Percentiles rank a stretch among this genome's conserved stretches.
Evolutionary conservation across 345 rosid species (phyloP).

Genomic region (Sonneratia caseolaris): DNA sequence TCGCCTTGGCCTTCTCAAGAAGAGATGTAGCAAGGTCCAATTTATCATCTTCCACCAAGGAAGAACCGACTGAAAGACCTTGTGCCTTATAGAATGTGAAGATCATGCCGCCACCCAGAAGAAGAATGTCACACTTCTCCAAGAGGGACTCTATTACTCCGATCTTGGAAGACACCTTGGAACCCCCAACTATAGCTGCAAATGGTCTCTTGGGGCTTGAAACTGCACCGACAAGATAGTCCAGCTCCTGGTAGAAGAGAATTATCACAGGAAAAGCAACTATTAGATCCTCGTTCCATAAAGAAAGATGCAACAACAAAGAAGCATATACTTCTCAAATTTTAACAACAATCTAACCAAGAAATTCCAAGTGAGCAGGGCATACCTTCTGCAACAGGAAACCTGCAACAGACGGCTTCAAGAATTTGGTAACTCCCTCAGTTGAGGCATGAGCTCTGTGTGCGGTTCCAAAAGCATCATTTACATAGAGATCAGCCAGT

Average conservation of each 20-base stretch:
- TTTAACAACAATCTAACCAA: neutral
- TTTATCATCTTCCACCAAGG: conserved; percentile 91
- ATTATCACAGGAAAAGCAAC: neutral
- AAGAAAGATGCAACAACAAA: neutral
- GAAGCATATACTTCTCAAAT: too few relatives aligned
- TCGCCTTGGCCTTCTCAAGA: conserved; percentile 80
- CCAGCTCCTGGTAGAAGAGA: conserved; percentile 53
- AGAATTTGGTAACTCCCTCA: conserved; percentile 71
- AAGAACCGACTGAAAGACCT: conserved; percentile 71
- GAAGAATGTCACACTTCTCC: conserved; percentile 63
- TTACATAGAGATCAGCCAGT: conserved; percentile 69
- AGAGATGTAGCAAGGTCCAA: conserved; percentile 72
- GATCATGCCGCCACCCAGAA: conserved; percentile 97
- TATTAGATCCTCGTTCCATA: neutral
- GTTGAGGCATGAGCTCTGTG: conserved; percentile 95
- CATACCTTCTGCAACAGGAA: conserved; percentile 87
- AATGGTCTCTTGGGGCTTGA: conserved; percentile 82
- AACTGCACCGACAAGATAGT: conserved; percentile 95
- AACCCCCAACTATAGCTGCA: conserved; percentile 92
- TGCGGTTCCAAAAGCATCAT: conserved; percentile 90
- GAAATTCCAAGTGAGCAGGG: neutral
- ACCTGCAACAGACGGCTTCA: conserved; percentile 91
- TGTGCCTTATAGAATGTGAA: conserved; percentile 97
- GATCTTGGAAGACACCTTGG: conserved; percentile 86
- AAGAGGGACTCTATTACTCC: conserved; percentile 91